A percentile compares a stretch with the other conserved stretches of the same genome.
These are phyloP conservation scores for Jamesozyma rosinii DNA, from an alignment of 805 yeast species.

Conservation along the genomic window DNA sequence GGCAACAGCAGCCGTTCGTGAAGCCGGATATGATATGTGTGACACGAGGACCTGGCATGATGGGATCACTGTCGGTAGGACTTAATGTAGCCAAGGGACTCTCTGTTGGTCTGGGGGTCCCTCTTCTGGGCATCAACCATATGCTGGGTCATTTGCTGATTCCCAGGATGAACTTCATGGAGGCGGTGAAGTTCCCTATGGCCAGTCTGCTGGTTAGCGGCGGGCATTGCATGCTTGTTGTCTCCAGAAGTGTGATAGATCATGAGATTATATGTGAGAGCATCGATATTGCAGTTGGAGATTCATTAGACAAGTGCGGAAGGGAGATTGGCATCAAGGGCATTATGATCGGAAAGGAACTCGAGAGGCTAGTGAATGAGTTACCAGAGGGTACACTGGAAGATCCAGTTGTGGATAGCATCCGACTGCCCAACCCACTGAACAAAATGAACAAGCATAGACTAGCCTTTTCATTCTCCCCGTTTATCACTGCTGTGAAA, in stretches of 20 bases:
- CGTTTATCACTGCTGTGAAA: slow-evolving; percentile 54
- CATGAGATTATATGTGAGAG: slow-evolving; percentile 73
- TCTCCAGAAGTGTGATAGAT: slow-evolving; percentile 46
- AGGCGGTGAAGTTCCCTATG: slow-evolving; percentile 46
- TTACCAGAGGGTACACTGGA: slow-evolving; percentile 29
- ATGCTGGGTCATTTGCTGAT: slow-evolving; percentile 87
- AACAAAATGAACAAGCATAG: slow-evolving; percentile 38
- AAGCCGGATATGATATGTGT: slow-evolving; percentile 72
- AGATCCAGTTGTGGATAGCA: not conserved
- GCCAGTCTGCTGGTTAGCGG: slow-evolving; percentile 78
- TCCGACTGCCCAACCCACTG: slow-evolving; percentile 44
- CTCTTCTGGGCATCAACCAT: slow-evolving; percentile 86
- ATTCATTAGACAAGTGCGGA: slow-evolving; percentile 87
- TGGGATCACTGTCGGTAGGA: slow-evolving; percentile 77
- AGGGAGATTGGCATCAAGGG: slow-evolving; percentile 74
- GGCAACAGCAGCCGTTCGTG: slow-evolving; percentile 31
- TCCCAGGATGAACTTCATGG: slow-evolving; percentile 43
- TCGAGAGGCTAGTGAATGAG: slow-evolving; percentile 46
- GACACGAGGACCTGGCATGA: slow-evolving; percentile 96
- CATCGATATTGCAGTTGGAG: slow-evolving; percentile 85
- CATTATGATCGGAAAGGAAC: slow-evolving; percentile 75
- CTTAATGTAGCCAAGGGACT: slow-evolving; percentile 80
- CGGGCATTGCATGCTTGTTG: slow-evolving; percentile 86
- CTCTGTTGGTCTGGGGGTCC: slow-evolving; percentile 64
- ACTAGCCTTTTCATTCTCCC: slow-evolving; percentile 65